Conservation (phyloP, 2,329 filamentous ascomycete genomes). For the Seiridium cupressi region DNA sequence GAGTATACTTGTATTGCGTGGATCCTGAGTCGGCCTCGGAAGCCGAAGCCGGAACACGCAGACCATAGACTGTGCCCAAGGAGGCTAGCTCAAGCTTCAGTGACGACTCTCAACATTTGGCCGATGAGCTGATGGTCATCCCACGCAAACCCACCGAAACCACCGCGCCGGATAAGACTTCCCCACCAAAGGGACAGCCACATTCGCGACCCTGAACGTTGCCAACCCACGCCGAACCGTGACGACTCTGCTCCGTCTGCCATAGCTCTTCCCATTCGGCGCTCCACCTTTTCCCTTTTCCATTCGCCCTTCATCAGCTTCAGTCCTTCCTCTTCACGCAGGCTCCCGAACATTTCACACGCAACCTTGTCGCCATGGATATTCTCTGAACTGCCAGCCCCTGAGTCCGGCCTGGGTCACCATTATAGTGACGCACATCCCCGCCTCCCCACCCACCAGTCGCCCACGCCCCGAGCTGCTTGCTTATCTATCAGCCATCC, state of each 20-base stretch:
- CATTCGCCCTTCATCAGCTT: background rate
- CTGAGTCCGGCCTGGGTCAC: slow-evolving; percentile 12
- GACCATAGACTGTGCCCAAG: background rate
- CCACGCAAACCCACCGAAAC: background rate
- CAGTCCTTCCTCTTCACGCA: background rate
- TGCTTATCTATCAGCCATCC: background rate
- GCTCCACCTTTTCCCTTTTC: background rate
- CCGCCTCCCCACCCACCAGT: slow-evolving; percentile 3
- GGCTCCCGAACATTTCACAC: background rate
- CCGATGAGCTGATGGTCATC: background rate
- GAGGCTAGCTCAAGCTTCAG: background rate
- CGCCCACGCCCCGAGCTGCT: slow-evolving; percentile 3
- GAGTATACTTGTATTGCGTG: background rate
- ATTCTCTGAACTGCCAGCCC: slow-evolving; percentile 10
- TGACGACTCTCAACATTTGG: background rate
- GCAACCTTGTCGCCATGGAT: slow-evolving; percentile 13
- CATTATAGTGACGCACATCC: slow-evolving; percentile 5
- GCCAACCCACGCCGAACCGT: no score
- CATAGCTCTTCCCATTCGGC: background rate
- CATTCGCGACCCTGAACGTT: no score
- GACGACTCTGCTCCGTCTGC: background rate
- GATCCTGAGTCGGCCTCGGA: background rate
- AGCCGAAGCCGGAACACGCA: background rate
- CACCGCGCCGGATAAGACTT: background rate
- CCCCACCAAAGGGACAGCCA: no score